Percentiles rank a stretch among this genome's conserved stretches.
Evolutionary conservation across 139 green algal species (phyloP).

Genomic region (Astrephomene gubernaculifera): DNA sequence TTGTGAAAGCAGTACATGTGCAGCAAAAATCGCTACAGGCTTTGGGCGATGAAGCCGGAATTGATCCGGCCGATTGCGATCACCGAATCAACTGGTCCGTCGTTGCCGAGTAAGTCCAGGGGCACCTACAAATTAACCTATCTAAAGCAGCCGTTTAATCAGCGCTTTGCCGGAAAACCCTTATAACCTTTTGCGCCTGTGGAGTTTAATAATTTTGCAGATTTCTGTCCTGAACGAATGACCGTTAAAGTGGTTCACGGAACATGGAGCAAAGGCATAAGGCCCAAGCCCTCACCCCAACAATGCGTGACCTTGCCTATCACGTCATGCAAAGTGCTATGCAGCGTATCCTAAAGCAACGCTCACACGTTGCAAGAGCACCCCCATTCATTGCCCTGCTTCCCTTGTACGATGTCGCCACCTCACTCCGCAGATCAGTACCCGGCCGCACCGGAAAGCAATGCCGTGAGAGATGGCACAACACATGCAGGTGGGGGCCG

Average conservation of each 20-base stretch:
- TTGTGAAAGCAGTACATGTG: background rate
- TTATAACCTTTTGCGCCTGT: background rate
- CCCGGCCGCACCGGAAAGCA: slow-evolving; percentile 26
- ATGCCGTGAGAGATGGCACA: slow-evolving; percentile 31
- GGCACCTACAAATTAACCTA: background rate
- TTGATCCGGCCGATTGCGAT: background rate
- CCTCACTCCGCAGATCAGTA: background rate
- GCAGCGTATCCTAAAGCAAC: background rate
- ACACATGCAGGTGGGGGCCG: slow-evolving; percentile 16
- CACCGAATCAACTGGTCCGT: slow-evolving; percentile 11
- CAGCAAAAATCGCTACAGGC: background rate
- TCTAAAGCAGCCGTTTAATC: background rate
- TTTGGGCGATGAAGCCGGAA: background rate
- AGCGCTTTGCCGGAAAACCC: background rate
- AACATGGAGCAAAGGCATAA: too few species aligned
- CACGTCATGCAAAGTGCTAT: too few species aligned
- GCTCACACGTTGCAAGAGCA: background rate
- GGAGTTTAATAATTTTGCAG: background rate
- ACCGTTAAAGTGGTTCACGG: too few species aligned
- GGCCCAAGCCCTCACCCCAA: too few species aligned
- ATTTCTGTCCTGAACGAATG: background rate
- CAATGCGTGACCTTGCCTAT: too few species aligned
- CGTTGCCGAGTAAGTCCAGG: slow-evolving; percentile 3
- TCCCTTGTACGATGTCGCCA: background rate
- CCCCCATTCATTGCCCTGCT: too few species aligned